Conservation (phyloP, 768 basidiomycete species). For the Boletus insuetus region DNA sequence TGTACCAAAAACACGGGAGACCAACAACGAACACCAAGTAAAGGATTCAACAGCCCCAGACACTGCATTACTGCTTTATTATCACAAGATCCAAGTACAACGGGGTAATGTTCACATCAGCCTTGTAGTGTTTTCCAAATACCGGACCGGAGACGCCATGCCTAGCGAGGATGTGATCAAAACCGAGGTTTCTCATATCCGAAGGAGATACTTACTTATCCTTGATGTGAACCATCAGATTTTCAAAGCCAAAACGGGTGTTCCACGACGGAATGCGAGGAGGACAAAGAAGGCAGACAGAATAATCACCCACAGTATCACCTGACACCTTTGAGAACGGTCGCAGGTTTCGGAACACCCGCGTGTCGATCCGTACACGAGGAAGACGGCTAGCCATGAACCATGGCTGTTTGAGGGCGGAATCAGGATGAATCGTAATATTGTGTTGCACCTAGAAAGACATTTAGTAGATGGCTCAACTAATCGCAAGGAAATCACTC, state of each 20-base stretch:
- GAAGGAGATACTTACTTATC: slow-evolving; percentile 12
- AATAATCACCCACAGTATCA: slow-evolving; percentile 13
- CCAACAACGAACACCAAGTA: neutral
- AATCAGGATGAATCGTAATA: slow-evolving; percentile 12
- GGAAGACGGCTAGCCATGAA: neutral
- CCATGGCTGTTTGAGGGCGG: slow-evolving; percentile 10
- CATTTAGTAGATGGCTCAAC: neutral
- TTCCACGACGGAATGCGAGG: slow-evolving; percentile 28
- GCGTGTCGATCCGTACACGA: neutral
- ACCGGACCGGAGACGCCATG: slow-evolving; percentile 16
- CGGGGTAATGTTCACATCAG: slow-evolving; percentile 21
- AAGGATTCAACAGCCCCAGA: neutral
- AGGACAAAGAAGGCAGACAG: slow-evolving; percentile 26
- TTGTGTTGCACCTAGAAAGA: slow-evolving; percentile 19
- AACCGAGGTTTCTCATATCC: neutral
- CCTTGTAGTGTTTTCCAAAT: slow-evolving; percentile 17
- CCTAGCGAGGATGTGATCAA: slow-evolving; percentile 6
- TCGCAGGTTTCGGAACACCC: neutral
- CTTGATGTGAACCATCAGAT: slow-evolving; percentile 19
- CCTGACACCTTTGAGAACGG: neutral
- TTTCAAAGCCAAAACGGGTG: slow-evolving; percentile 16
- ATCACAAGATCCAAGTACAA: slow-evolving; percentile 11
- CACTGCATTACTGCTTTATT: neutral
- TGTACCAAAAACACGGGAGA: neutral
- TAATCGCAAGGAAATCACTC: neutral